A percentile compares a stretch with the other conserved stretches of the same genome.
Conservation (phyloP, 1,284 basidiomycete genomes). For the Trichosporon inkin region DNA sequence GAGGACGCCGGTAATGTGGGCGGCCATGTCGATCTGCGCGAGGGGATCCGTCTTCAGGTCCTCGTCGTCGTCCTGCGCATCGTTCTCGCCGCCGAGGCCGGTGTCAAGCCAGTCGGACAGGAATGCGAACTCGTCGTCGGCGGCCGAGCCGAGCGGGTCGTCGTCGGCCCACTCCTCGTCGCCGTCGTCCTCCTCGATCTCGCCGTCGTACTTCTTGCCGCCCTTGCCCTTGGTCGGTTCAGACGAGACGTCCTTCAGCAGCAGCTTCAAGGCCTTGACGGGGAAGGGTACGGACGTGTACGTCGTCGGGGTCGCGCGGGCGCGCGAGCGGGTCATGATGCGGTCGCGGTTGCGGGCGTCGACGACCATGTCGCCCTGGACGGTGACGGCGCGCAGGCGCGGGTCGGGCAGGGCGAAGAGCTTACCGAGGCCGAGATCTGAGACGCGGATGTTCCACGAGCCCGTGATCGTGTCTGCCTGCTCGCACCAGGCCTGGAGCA, state of each 20-base stretch:
- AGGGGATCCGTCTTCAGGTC: conserved; percentile 82
- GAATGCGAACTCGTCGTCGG: conserved; percentile 52
- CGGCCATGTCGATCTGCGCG: conserved; percentile 78
- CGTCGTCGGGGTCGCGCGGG: conserved; percentile 75
- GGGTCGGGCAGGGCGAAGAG: conserved; percentile 66
- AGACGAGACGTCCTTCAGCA: conserved; percentile 72
- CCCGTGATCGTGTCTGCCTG: conserved; percentile 90
- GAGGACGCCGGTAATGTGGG: conserved; percentile 54
- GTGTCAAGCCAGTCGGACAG: conserved; percentile 56
- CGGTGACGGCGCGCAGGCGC: conserved; percentile 63
- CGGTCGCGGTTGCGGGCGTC: conserved; percentile 72
- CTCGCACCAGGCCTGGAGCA: conserved; percentile 88
- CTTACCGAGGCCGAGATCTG: conserved; percentile 70
- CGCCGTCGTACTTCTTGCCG: conserved; percentile 56
- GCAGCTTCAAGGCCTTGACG: conserved; percentile 82
- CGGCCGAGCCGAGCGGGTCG: conserved; percentile 53
- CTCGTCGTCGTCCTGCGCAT: conserved; percentile 78
- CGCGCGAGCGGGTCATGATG: conserved; percentile 91
- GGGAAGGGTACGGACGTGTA: conserved; percentile 83
- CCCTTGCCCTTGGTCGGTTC: conserved; percentile 60
- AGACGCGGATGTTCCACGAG: conserved; percentile 82
- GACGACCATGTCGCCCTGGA: conserved; percentile 90
- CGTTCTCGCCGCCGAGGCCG: conserved; percentile 63
- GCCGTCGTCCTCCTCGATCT: conserved; percentile 64
- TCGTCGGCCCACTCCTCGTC: conserved; percentile 88